phyloP scores from a whole-genome alignment of 331 rosid genomes.

The Malus hybrid region DNA sequence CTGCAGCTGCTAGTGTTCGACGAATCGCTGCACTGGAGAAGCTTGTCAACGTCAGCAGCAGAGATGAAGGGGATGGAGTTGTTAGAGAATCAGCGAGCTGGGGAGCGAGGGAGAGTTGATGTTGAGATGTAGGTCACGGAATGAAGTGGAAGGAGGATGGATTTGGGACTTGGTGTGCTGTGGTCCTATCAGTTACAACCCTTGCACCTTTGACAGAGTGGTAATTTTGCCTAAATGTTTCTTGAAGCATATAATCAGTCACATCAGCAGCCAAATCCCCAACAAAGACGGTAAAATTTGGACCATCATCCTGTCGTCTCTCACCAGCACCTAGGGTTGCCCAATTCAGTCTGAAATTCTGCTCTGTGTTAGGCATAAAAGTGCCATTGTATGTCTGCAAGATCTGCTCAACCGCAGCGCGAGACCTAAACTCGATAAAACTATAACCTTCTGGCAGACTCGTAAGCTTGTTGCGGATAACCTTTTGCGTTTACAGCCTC shows the following conservation, averaged over 20 bases:
- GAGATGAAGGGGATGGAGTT: too few relatives aligned
- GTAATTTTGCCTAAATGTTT: conserved; percentile 37
- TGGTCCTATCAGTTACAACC: conserved; percentile 55
- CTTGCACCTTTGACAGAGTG: conserved; percentile 54
- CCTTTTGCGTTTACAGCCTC: conserved; percentile 46
- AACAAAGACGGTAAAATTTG: conserved; percentile 45
- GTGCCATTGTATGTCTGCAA: conserved; percentile 44
- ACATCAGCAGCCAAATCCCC: conserved; percentile 69
- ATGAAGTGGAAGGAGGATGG: too few relatives aligned
- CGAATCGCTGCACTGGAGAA: too few relatives aligned
- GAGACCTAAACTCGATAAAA: conserved; percentile 44
- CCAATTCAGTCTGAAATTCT: conserved; percentile 56
- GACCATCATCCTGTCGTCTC: conserved; percentile 62
- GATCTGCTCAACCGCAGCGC: conserved; percentile 36
- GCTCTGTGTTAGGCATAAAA: conserved; percentile 48
- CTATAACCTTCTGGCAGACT: conserved; percentile 55
- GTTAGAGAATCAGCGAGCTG: too few relatives aligned
- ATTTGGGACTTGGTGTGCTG: conserved; percentile 8
- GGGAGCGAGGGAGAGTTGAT: too few relatives aligned
- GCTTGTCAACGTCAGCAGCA: too few relatives aligned
- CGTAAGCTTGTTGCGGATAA: conserved; percentile 52
- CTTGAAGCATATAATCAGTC: conserved; percentile 13
- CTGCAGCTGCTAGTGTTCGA: too few relatives aligned
- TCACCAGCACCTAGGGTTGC: conserved; percentile 62
- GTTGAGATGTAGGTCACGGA: too few relatives aligned